Base-by-base conservation (phyloP, 805 yeast genomes). In the Candida glaebosa region DNA sequence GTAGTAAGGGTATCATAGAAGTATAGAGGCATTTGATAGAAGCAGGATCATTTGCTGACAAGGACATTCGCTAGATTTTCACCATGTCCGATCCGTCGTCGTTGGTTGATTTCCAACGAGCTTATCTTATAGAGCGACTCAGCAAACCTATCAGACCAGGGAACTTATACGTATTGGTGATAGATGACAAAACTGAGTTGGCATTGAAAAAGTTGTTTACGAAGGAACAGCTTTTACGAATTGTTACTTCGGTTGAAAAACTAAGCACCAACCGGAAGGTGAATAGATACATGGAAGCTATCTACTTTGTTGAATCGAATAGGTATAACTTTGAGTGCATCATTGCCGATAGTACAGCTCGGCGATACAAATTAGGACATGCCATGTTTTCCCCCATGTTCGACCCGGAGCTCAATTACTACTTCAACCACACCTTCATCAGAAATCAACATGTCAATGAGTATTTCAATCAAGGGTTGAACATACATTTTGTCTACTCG, bases 241-340 rank as follows among this genome's bases (percentile, higher is more conserved):
- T 76, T 36, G 86, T 80, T 5, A 75, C 84, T 2, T 81, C 87
- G 10, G 71, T 86, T 14, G 89, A 82, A 52, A 61, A 67, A 46
- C 67, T 87, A 15, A 91, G 84, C 49, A 69, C 75, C 18, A 67
- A 65, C 32, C 72, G 95, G 48, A 75, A 76, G 33, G 73, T 80
- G 14, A 82, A 81, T 58, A 61, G 76, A 2, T 79, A 81, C 15
- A 71, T 87, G 34, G 91, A 84, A 49, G 97, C 89, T 5, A 67
- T 93, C 7, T 93, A 93, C 61, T 65, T 93, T 19, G 61, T 88
- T 14, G 86, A 84, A 38, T 89, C 95, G 1, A 63, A 80, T 4
- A 62, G 66, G 26, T 87, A 77, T 63, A 78, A 83, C 30, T 64
- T 88, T 43, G 83, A 82, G 43, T 90, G 98, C 61, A 71, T 93